Evolutionary conservation across 129 eudicot genomes (phyloP), one percentile per base, ranked within the genome.

Genomic region (Centaurea solstitialis): DNA sequence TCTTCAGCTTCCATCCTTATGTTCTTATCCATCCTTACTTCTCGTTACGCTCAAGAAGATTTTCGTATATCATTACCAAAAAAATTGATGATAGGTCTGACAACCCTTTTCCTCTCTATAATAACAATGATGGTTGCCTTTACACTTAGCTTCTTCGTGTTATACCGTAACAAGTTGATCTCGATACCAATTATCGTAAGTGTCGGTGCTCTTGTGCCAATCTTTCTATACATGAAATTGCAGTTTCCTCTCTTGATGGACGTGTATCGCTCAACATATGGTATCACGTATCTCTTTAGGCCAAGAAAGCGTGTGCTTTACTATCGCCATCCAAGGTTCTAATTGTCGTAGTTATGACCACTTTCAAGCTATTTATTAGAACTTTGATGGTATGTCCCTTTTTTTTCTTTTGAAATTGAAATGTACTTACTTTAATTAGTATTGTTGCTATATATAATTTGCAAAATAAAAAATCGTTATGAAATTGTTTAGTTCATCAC

Each of bases 161-260:
- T 85, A 13, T 74, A 78, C 24, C 74, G 82, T 1, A 39, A 82
- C 30, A 17, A 47, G 1, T 20, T 74, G 69, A 76, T 57, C 0
- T 74, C 79, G 86, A 12, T 81, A 40, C 50, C 80, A 4, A 30
- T 87, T 3, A 53, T 79, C n/a, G 40, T 79, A n/a, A 77, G 82
- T 35, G 59, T 65, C 0, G 20, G 57, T 43, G 84, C 82, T 35
- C 73, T 79, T 21, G 10, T 85, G 7, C 90, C 90, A 0, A 69
- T 81, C 5, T 57, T 69, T n/a, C n/a, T n/a, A n/a, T n/a, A n/a
- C n/a, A n/a, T n/a, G n/a, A n/a, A n/a, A n/a, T n/a, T n/a, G n/a
- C 89, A 88, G 65, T 86, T 71, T 70, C 92, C 92, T 24, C 76
- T 87, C 9, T 76, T 88, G 69, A 57, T 45, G 40, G 92, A 85